Base-by-base conservation (phyloP, 2,329 filamentous ascomycete species). In the Botryotinia convoluta region DNA sequence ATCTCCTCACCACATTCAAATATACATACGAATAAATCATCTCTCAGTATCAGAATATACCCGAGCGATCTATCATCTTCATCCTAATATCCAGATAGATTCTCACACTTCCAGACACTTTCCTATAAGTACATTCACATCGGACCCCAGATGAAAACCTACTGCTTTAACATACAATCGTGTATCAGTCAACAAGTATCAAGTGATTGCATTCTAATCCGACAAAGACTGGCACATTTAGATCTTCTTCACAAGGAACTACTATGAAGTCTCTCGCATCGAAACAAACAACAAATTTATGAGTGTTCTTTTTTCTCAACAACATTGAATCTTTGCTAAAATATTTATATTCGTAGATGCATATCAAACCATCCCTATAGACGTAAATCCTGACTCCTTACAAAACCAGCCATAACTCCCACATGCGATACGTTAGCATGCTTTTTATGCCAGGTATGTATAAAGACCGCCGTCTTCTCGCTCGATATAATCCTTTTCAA, bases 401-500 rank as follows among this genome's bases (percentile, higher is more conserved):
- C 9, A 42, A 57, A 26, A n/a, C n/a, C 20, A 22, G 39, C 18
- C n/a, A n/a, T 10, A 32, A 57, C 37, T 69, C 48, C 65, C 39
- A 35, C 4, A n/a, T 29, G 39, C 42, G 29, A 32, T 9, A 42
- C 37, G 4, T 42, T 22, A 29, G n/a, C 44, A 59, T 42, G 37
- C 18, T 42, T 39, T 39, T 42, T 83, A 93, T 75, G 92, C 90
- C 72, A 94, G 82, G 80, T 95, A 95, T 18, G 85, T 87, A 81
- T 95, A 95, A 57, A 85, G 83, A 71, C 89, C 89, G 71, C 89
- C 89, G n/a, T 84, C 87, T 35, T 91, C 93, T 75, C 94, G 87
- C 82, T 97, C 94, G 79, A 97, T 90, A 79, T 97, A 97, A 77
- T 97, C 94, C 84, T 97, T 97, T 81, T 97, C 94, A 71, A 97